A percentile compares a stretch with the other conserved stretches of the same genome.
These are phyloP conservation scores for Plantago coronopus DNA, from an alignment of 305 asterid species.

Conservation along the genomic window DNA sequence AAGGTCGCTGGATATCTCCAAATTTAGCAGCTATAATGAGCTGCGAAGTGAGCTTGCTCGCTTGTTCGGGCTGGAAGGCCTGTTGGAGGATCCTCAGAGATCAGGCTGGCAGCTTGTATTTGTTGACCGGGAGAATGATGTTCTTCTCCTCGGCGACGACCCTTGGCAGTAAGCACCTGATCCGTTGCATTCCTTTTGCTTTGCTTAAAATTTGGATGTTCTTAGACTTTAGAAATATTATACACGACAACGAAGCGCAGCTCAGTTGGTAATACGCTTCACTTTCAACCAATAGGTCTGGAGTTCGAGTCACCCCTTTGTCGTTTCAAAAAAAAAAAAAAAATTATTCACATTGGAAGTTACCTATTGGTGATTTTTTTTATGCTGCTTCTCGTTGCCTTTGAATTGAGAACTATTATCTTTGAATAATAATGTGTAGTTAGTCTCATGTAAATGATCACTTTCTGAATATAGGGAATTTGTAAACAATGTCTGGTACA, in stretches of 20 bases:
- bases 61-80: conserved; percentile 89
- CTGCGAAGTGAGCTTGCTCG: conserved; percentile 87
- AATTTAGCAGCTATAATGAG: conserved; percentile 88
- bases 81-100: conserved; percentile 96
- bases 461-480: conserved; percentile 58
- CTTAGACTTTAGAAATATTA: too few relatives aligned
- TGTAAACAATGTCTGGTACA: conserved; percentile 76
- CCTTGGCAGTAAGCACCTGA: conserved; percentile 87
- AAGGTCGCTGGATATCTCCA: conserved; percentile 86
- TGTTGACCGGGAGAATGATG: conserved; percentile 93
- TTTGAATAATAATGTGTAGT: background rate
- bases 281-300: too few relatives aligned
- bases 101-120: conserved; percentile 99
- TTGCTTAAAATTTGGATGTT: too few relatives aligned
- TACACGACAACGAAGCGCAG: too few relatives aligned
- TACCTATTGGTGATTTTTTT: too few relatives aligned
- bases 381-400: too few relatives aligned
- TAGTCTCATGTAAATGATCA: background rate
- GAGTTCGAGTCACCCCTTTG: too few relatives aligned
- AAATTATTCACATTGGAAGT: too few relatives aligned
- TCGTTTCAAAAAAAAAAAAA: too few relatives aligned
- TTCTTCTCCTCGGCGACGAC: conserved; percentile 97
- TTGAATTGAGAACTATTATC: too few relatives aligned
- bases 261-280: too few relatives aligned
- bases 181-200: conserved; percentile 8